phyloP scores from a whole-genome alignment of 805 yeast genomes.

The Starmerella roubikii region DNA sequence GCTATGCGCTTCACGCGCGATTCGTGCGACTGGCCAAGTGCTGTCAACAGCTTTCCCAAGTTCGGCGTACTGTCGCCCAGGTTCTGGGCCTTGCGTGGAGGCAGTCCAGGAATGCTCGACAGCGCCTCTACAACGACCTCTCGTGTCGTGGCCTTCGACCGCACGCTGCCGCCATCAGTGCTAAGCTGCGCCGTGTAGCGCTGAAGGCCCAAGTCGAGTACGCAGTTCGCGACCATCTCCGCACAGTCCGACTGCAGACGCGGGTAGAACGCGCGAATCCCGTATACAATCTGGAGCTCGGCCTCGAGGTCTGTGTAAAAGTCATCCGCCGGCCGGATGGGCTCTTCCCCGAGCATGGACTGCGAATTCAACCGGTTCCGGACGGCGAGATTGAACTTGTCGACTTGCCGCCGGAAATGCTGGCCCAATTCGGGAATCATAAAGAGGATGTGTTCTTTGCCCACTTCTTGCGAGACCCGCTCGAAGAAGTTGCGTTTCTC shows the following conservation, averaged over 20 bases:
- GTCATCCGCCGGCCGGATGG: slow-evolving; percentile 4
- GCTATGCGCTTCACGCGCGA: slow-evolving; percentile 8
- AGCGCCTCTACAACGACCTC: slow-evolving; percentile 13
- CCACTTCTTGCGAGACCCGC: background rate
- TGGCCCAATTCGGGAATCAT: slow-evolving; percentile 10
- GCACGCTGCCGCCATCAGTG: slow-evolving; percentile 8
- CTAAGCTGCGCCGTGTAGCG: slow-evolving; percentile 6
- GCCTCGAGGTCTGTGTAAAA: slow-evolving; percentile 11
- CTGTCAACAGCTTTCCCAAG: slow-evolving; percentile 5
- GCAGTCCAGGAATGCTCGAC: slow-evolving; percentile 12
- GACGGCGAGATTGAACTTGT: slow-evolving; percentile 9
- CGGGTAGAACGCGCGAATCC: slow-evolving; percentile 9
- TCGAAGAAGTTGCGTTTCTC: slow-evolving; percentile 2
- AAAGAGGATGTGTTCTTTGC: background rate
- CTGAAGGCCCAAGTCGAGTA: slow-evolving; percentile 11
- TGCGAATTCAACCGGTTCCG: slow-evolving; percentile 4
- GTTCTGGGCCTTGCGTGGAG: slow-evolving; percentile 14
- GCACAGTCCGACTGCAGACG: slow-evolving; percentile 9
- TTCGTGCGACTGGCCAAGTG: slow-evolving; percentile 2
- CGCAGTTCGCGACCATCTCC: slow-evolving; percentile 13
- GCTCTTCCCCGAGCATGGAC: background rate
- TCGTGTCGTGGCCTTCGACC: slow-evolving; percentile 3
- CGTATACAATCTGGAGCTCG: slow-evolving; percentile 11
- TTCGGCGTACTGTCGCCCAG: slow-evolving; percentile 6
- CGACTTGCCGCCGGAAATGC: slow-evolving; percentile 7